Base-by-base conservation (phyloP, 805 yeast species). In the Zygoascus ofunaensis region DNA sequence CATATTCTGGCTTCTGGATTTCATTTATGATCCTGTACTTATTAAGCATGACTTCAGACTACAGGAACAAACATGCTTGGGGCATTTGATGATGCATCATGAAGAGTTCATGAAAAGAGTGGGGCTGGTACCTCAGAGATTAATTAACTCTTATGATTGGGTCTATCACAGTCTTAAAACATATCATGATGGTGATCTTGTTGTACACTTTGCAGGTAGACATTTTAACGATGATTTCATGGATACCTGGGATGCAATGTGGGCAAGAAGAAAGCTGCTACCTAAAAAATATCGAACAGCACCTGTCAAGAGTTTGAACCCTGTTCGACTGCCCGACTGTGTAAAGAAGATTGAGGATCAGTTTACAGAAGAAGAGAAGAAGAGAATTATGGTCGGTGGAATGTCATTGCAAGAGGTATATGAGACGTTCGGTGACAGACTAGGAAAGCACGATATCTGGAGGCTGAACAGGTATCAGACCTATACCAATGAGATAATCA, bases 121-220 rank as follows among this genome's bases (percentile, higher is more conserved):
- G 10, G 65, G 57, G 3, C 24, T 61, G 12, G 56, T 59, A 4
- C 58, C 65, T 3, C 64, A 57, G 45, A 45, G 60, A 4, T 43
- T 55, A 14, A 39, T 62, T 44, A 61, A 61, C 42, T 44, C 64
- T 5, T 61, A 57, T 44, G 32, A 35, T 23, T 23, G 51, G 41
- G 14, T 42, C 42, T n/a, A 19, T 8, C 10, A 34, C 17, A 10
- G 17, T 7, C 8, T 8, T 34, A 62, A 7, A 64, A 61, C 35
- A n/a, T n/a, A n/a, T n/a, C n/a, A n/a, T n/a, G n/a, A n/a, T n/a
- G n/a, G n/a, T n/a, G n/a, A n/a, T n/a, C 45, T 61, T 33, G 50
- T 54, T 3, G 43, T 57, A 14, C 65, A 61, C 39, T 50, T 58
- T 36, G 64, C 65, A 12, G 65, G 65, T n/a, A 36, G 21, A 20